Conservation (phyloP, 106 monocot species). For the Dioscorea zingiberensis region DNA sequence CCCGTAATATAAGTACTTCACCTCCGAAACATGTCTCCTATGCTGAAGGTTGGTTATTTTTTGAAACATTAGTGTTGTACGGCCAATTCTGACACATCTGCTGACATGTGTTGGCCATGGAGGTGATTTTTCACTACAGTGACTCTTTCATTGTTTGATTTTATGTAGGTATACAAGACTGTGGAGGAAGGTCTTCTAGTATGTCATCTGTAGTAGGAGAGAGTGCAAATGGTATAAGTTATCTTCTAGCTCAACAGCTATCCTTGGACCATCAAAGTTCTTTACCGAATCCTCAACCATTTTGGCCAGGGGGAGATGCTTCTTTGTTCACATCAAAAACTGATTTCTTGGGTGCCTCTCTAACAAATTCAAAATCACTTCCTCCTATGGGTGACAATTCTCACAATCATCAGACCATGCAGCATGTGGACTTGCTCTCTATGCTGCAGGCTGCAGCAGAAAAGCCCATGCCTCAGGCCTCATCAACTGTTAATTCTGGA, state of each 20-base stretch:
- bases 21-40: conserved; percentile 18
- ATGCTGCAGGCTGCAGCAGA: conserved; percentile 46
- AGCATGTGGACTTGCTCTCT: conserved; percentile 51
- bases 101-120: no score
- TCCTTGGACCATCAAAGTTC: conserved; percentile 49
- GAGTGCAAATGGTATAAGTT: conserved; percentile 39
- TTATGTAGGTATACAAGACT: conserved; percentile 41
- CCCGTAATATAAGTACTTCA: conserved; percentile 30
- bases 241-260: conserved; percentile 52
- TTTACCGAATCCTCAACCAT: conserved; percentile 31
- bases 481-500: conserved; percentile 34
- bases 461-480: conserved; percentile 31
- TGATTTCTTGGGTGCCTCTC: conserved; percentile 21
- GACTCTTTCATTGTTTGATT: background rate
- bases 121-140: no score
- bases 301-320: conserved; percentile 34
- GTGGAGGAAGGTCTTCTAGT: conserved; percentile 7
- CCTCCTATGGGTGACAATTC: conserved; percentile 25
- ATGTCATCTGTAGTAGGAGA: conserved; percentile 24
- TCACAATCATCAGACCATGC: conserved; percentile 33
- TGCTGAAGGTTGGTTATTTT: conserved; percentile 50
- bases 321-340: conserved; percentile 20
- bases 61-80: background rate
- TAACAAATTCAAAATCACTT: conserved; percentile 25
- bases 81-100: no score